Evolutionary conservation across 192 early-diverging fungal genomes (phyloP), one percentile per base, ranked within the genome.

Genomic region (Coemansia sp.): DNA sequence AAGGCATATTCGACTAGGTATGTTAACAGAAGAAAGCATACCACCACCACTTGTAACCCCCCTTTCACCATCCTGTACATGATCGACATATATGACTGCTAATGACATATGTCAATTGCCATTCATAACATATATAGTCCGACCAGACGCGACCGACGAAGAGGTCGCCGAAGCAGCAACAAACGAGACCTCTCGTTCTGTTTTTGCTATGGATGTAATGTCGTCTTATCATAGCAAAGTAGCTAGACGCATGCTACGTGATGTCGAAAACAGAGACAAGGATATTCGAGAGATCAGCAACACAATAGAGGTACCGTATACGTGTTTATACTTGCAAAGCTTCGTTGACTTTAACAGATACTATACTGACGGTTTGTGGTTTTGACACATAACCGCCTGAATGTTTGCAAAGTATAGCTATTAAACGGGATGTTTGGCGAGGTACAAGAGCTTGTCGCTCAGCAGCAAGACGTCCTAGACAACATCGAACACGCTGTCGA

Each of bases 201-300:
- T 74, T 4, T 79, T 73, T 74, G 76, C 76, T 1, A 79, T 79
- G 76, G 76, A 79, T 47, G 67, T 79, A 6, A 79, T 79, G 71
- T 67, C 76, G 1, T 79, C 76, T 6, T 74, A 70, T 25, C 63
- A 63, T 25, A 73, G 70, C 67, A 73, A 70, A 47, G 60, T 64
- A 8, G 76, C 76, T 11, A 65, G 68, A 28, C 59, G 71, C 8
- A 70, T 79, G 67, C 64, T 79, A 40, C 55, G 76, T 1, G 76
- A 79, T 42, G 76, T 79, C 7, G 76, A 79, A 55, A 72, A 79
- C 44, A 63, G 76, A 62, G 71, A 74, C 19, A 54, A 37, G 19
- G 76, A 79, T 23, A 79, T 79, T 29, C 70, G 64, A 13, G 68
- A 79, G 15, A 79, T 79, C 1, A 59, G 55, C 33, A 62, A 30